These are phyloP conservation scores for Wickerhamomyces mucosus DNA, from an alignment of 805 yeast species.

Conservation along the genomic window DNA sequence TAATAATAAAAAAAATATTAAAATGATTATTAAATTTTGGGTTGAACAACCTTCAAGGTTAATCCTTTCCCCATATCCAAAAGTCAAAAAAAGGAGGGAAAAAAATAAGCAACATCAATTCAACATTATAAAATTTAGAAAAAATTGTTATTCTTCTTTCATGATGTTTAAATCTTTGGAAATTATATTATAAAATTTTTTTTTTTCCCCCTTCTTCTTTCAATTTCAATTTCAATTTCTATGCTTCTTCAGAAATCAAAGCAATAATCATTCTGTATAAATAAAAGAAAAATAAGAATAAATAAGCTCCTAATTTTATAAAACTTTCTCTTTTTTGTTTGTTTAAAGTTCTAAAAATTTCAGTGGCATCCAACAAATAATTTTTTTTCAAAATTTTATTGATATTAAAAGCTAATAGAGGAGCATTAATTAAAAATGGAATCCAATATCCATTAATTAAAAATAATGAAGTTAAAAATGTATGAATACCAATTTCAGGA, in stretches of 20 bases:
- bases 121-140: no score
- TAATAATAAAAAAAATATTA: no score
- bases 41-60: no score
- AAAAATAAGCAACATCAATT: no score
- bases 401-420: slow-evolving; percentile 75
- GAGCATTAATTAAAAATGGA: slow-evolving; percentile 72
- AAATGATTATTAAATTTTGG: no score
- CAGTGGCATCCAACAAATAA: slow-evolving; percentile 92
- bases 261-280: slow-evolving; percentile 95
- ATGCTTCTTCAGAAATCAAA: slow-evolving; percentile 48
- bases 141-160: no score
- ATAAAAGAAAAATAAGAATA: slow-evolving; percentile 89
- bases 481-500: slow-evolving; percentile 87
- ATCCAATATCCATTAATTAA: slow-evolving; percentile 90
- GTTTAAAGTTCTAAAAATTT: slow-evolving; percentile 87
- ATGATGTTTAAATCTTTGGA: no score
- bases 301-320: slow-evolving; percentile 82
- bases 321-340: slow-evolving; percentile 91
- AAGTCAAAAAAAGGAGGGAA: no score
- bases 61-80: no score
- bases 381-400: slow-evolving; percentile 72
- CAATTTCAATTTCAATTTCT: no score
- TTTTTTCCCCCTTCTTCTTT: no score
- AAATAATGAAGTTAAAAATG: slow-evolving; percentile 55
- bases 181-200: no score